Evolutionary conservation across 176 grass and related monocot species (phyloP), one percentile per base, ranked within the genome.

Genomic region (Eragrostis nindensis): DNA sequence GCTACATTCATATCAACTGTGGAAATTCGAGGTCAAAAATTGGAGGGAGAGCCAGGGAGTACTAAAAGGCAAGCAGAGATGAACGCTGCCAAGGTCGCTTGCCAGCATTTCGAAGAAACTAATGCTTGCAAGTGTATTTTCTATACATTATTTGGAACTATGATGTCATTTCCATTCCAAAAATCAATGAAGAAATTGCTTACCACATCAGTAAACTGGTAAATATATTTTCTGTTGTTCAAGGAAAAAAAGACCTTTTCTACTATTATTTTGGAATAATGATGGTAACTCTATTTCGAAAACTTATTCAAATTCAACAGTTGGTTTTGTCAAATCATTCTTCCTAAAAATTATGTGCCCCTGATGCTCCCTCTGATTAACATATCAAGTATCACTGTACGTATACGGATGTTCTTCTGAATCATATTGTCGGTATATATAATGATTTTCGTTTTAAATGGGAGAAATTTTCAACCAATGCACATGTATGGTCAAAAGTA

Each of bases 41-140:
- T 91, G 67, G 49, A 79, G 45, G 92, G 90, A 89, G 79, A 81
- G 21, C 77, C 65, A 83, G 86, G 62, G 5, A 95, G 68, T 49
- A 87, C 62, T 39, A 93, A 91, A 76, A 94, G 89, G 25, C 84
- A 95, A 63, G 90, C 88, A 74, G 86, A 95, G 54, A 82, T 38
- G 40, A 86, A 66, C 78, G 90, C 86, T 86, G 90, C 88, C 55
- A 90, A 87, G 70, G n/a, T 87, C 32, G 90, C 95, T 75, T 91
- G 65, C 36, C 57, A 85, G 71, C 69, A 78, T 76, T 73, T 91
- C 15, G 49, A 89, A 70, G 55, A 76, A 15, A 77, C 88, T 93
- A 86, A 32, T 36, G 36, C 25, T 71, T 87, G 40, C 13, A 42
- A 49, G 41, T 73, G 46, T 71, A 29, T 78, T 72, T 47, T 65